Evolutionary conservation across 495 filamentous ascomycete species (phyloP), one percentile per base, ranked within the genome.

Genomic region (Talaromyces stipitatus): DNA sequence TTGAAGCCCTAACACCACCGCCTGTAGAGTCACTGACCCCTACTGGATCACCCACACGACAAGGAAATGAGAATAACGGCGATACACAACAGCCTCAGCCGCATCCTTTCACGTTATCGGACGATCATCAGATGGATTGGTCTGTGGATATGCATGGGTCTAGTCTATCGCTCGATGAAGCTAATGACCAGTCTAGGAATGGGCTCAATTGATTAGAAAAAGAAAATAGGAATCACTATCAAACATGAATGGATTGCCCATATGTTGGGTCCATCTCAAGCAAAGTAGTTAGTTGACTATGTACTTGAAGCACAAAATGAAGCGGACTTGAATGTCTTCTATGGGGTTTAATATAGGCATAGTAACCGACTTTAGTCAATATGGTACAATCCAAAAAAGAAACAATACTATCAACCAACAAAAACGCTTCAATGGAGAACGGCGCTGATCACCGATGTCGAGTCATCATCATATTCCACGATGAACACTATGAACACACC

Each of bases 1-100:
- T 92, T 50, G 92, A 97, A 71, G 89, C 85, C 1, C 71, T 96
- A 47, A 96, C 91, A 1, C 90, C 90, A 32, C 90, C 89, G 1
- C 80, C 81, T 4, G 77, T 78, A 3, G 79, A 81, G 43, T 66
- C 73, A 12, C 59, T 78, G 9, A 80, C 77, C 0, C 75, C 78
- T 11, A 65, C 73, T 3, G 70, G 66, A 2, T 77, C 77, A 12
- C 78, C 80, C 1, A 69, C 73, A 48, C 66, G 57, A 6, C 63
- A 67, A 29, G 10, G 12, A 12, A 33, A n/a, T 2, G 45, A 9
- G 20, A 12, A 48, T 48, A 20, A 26, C 2, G 5, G 45, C 2
- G 45, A 60, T 61, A 16, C 62, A 66, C 46, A 59, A 16, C 48
- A 18, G 55, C 51, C 30, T 59, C 64, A 55, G 56, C 65, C 28